These are phyloP conservation scores for Phlyctochytrium planicorne DNA, from an alignment of 192 early-diverging fungal genomes.

Conservation along the genomic window DNA sequence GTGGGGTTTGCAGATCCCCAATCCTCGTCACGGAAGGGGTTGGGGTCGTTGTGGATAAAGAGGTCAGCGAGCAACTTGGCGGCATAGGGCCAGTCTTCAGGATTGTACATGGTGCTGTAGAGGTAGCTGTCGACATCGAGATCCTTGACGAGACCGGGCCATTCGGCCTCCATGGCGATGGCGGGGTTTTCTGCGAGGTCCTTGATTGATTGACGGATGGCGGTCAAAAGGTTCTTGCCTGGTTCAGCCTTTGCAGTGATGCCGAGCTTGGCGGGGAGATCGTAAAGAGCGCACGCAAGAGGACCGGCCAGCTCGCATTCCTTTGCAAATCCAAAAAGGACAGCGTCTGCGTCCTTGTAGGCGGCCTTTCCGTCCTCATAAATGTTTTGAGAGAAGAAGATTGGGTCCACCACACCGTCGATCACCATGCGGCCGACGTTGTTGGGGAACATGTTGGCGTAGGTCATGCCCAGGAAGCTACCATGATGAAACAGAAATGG, in stretches of 20 bases:
- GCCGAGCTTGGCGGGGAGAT: not conserved
- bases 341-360: slow-evolving; percentile 6
- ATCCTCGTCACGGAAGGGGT: not conserved
- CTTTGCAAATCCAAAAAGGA: slow-evolving; percentile 17
- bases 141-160: not conserved
- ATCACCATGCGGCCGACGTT: slow-evolving; percentile 39
- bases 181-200: not conserved
- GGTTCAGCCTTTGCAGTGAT: not conserved
- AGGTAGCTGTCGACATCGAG: not conserved
- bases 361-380: slow-evolving; percentile 7
- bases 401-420: slow-evolving; percentile 44
- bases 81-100: slow-evolving; percentile 2
- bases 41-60: not conserved
- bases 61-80: slow-evolving; percentile 13
- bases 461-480: slow-evolving; percentile 39
- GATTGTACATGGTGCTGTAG: slow-evolving; percentile 10
- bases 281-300: slow-evolving; percentile 23
- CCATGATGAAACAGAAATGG: not conserved
- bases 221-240: slow-evolving; percentile 7
- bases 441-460: slow-evolving; percentile 53
- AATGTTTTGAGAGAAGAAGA: not conserved
- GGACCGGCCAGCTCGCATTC: slow-evolving; percentile 31
- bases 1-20: not conserved
- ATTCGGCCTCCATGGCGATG: not conserved
- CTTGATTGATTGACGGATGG: slow-evolving; percentile 4